Base-by-base conservation (phyloP, 139 green algal genomes). In the Chlamydomonas eustigma region DNA sequence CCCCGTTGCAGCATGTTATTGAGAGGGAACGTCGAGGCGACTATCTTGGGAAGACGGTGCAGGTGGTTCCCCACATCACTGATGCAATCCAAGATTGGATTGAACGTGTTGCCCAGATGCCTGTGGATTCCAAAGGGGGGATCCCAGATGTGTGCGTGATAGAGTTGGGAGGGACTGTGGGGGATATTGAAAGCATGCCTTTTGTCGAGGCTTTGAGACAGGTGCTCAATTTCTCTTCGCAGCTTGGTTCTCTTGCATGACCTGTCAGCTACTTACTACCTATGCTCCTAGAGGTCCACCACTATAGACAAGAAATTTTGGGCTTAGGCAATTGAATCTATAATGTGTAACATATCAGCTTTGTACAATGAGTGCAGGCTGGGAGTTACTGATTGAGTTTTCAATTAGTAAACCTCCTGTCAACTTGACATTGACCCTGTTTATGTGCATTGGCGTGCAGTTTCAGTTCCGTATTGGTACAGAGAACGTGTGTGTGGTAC, bases 41-140 rank as follows among this genome's bases (percentile, higher is more conserved):
- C 83, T 99, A 98, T 81, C 83, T 99, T 37, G 96, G 96, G 39
- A 98, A 99, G 84, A 99, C 96, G 8, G 96, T 99, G 71, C 95
- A 99, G 85, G 82, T 86, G 37, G 94, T 99, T 52, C 96, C 96
- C 0, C 96, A 99, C 86, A 93, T 99, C 70, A 99, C 96, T 3
- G 93, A 98, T 74, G 94, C 91, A 44, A 98, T 99, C 74, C 95
- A 97, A 51, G 93, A 99, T 71, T 99, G 96, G 96, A 99, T 99
- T 65, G 90, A 99, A 82, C 87, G 93, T 2, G 96, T 99, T 38
- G 92, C 94, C 6, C 87, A 94, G 52, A 74, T 93, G 0, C 90
- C 96, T 2, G 93, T 98, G 38, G 95, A 99, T 70, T 94, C 94
- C 37, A 86, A 79, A 3, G 80, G 80, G 2, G 90, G 88, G 37